Evolutionary conservation across 192 early-diverging fungal species (phyloP).

Genomic region (Linnemannia hyalina): DNA sequence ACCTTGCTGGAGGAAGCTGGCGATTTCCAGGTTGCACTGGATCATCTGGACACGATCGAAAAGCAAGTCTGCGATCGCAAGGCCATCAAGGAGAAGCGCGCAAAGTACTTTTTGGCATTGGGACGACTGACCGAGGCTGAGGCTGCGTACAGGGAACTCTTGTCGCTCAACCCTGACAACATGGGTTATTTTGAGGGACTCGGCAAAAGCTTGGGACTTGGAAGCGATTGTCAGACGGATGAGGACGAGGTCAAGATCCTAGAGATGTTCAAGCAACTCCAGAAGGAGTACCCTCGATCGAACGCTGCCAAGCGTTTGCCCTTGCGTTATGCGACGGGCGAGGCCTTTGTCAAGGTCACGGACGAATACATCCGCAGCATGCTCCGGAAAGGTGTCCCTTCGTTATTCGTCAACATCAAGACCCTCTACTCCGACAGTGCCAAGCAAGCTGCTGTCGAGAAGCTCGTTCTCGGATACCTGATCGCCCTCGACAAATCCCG

Average conservation of each 20-base stretch:
- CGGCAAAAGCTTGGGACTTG: slow-evolving; percentile 63
- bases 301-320: slow-evolving; percentile 82
- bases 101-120: slow-evolving; percentile 71
- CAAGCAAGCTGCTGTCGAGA: slow-evolving; percentile 77
- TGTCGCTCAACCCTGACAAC: slow-evolving; percentile 85
- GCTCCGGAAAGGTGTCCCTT: slow-evolving; percentile 94
- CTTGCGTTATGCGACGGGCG: slow-evolving; percentile 78
- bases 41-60: slow-evolving; percentile 81
- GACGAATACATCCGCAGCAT: slow-evolving; percentile 75
- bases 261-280: slow-evolving; percentile 52
- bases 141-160: slow-evolving; percentile 76
- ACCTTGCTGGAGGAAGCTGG: slow-evolving; percentile 85
- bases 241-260: slow-evolving; percentile 43
- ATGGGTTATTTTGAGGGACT: slow-evolving; percentile 77
- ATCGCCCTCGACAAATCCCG: slow-evolving; percentile 57
- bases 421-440: slow-evolving; percentile 71
- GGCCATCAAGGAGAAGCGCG: slow-evolving; percentile 82
- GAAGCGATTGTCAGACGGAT: slow-evolving; percentile 14
- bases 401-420: slow-evolving; percentile 86
- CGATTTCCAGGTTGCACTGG: slow-evolving; percentile 78
- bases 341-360: slow-evolving; percentile 67
- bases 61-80: slow-evolving; percentile 79
- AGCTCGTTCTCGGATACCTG: slow-evolving; percentile 71
- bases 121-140: slow-evolving; percentile 78
- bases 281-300: slow-evolving; percentile 81